Base-by-base conservation (phyloP, 2,329 filamentous ascomycete genomes). In the Colletotrichum graminicola region DNA sequence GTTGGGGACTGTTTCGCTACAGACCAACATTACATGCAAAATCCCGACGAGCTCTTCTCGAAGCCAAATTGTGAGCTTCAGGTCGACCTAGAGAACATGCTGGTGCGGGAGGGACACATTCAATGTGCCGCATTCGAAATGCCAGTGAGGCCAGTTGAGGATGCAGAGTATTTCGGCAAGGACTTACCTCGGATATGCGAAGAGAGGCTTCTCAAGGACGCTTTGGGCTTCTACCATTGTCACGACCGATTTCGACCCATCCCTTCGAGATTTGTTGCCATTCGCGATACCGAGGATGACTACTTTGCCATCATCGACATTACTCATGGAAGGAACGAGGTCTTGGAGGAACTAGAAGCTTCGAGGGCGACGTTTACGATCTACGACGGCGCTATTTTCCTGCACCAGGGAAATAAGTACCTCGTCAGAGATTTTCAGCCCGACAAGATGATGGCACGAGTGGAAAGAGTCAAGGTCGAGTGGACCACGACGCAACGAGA, bases 21-120 rank as follows among this genome's bases (percentile, higher is more conserved):
- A 0, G 96, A 99, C 79, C 96, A 99, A 78, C 91, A 97, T 78
- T 99, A 97, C 80, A 99, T 99, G 96, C 90, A 93, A 73, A 97
- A 98, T 74, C 96, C 96, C 0, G 92, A 96, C 73, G 94, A 97
- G 80, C 92, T 99, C 32, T 95, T 98, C 81, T 96, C 93, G 0
- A 94, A 94, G 76, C 94, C 95, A 0, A 97, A 98, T 74, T 93
- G 91, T 75, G 93, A 94, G 79, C 84, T 98, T 2, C 94, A 96
- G 77, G 93, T 98, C 5, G 96, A 99, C 78, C 84, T 99, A n/a
- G 87, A 92, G 56, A 98, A 98, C 75, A 90, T 97, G 84, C 89
- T 98, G 5, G 92, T 98, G 7, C 86, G 96, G 0, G 96, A 98
- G 84, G 95, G 95, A 0, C 96, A 99, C 77, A 86, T 99, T 8